phyloP scores from a whole-genome alignment of 441 rosid species.

The Populus hybrid region DNA sequence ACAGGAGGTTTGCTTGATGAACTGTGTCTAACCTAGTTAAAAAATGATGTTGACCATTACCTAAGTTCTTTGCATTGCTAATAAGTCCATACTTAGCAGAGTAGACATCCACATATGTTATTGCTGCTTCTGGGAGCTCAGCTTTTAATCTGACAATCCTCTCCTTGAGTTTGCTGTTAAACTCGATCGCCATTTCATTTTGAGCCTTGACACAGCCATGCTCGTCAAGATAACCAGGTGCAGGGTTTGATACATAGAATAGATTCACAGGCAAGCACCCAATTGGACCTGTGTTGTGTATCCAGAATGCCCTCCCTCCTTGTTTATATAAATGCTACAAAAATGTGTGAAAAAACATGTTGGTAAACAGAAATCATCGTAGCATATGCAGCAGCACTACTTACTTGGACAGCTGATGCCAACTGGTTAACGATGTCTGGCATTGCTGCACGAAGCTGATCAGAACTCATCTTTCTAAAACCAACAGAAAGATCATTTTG shows the following conservation, averaged over 20 bases:
- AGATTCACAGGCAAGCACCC: conserved; percentile 52
- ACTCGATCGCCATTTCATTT: conserved; percentile 44
- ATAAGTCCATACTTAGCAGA: conserved; percentile 45
- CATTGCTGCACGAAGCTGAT: conserved; percentile 67
- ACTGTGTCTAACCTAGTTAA: background rate
- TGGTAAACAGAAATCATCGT: background rate
- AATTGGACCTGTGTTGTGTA: conserved; percentile 58
- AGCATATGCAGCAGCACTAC: conserved; percentile 9
- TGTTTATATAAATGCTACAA: conserved; percentile 63
- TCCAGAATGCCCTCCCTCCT: conserved; percentile 77
- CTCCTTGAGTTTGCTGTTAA: conserved; percentile 39
- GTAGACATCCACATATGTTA: conserved; percentile 46
- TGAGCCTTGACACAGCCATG: conserved; percentile 46
- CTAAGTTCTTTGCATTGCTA: conserved; percentile 29
- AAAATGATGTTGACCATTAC: conserved; percentile 4
- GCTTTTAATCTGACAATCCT: conserved; percentile 32
- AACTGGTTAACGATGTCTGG: conserved; percentile 70
- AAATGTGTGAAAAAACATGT: background rate
- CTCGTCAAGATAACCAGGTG: conserved; percentile 41
- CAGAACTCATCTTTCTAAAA: conserved; percentile 57
- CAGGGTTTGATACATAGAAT: conserved; percentile 53
- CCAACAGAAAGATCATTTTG: conserved; percentile 92
- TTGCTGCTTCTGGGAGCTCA: conserved; percentile 38
- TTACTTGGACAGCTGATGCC: conserved; percentile 74
- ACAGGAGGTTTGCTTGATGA: conserved; percentile 42